phyloP scores from a whole-genome alignment of 2,329 filamentous ascomycete species.

The Cryoendolithus antarcticus region DNA sequence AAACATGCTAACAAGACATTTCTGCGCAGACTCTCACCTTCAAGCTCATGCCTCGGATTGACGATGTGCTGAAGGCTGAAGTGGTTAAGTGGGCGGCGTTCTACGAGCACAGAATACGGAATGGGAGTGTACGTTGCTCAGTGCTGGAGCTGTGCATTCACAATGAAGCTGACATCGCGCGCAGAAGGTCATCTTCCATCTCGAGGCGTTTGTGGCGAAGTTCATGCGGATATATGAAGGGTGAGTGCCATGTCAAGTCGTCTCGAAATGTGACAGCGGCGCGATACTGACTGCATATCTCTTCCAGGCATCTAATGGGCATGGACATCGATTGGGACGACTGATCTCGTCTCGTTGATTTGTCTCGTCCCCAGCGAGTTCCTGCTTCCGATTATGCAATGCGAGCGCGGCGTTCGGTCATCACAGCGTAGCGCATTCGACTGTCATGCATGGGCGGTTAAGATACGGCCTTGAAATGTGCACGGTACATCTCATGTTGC shows the following conservation, averaged over 20 bases:
- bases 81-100: slow-evolving; percentile 94
- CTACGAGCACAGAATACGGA: slow-evolving; percentile 89
- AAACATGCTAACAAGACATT: background rate
- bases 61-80: slow-evolving; percentile 80
- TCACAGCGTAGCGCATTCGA: too few relatives aligned
- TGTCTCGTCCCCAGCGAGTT: too few relatives aligned
- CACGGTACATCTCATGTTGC: too few relatives aligned
- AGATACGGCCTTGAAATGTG: too few relatives aligned
- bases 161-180: slow-evolving; percentile 2
- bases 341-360: too few relatives aligned
- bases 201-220: slow-evolving; percentile 96
- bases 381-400: too few relatives aligned
- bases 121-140: slow-evolving; percentile 47
- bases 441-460: too few relatives aligned
- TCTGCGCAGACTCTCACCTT: slow-evolving; percentile 64
- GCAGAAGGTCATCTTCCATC: slow-evolving; percentile 87
- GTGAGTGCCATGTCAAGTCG: slow-evolving; percentile 34
- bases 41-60: slow-evolving; percentile 75
- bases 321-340: slow-evolving; percentile 51
- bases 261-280: background rate
- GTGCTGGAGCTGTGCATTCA: background rate
- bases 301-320: slow-evolving; percentile 53
- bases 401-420: too few relatives aligned
- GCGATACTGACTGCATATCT: background rate
- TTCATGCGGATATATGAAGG: slow-evolving; percentile 95